These are phyloP conservation scores for Epichloe gansuensis DNA, from an alignment of 2,329 filamentous ascomycete species.

Conservation along the genomic window DNA sequence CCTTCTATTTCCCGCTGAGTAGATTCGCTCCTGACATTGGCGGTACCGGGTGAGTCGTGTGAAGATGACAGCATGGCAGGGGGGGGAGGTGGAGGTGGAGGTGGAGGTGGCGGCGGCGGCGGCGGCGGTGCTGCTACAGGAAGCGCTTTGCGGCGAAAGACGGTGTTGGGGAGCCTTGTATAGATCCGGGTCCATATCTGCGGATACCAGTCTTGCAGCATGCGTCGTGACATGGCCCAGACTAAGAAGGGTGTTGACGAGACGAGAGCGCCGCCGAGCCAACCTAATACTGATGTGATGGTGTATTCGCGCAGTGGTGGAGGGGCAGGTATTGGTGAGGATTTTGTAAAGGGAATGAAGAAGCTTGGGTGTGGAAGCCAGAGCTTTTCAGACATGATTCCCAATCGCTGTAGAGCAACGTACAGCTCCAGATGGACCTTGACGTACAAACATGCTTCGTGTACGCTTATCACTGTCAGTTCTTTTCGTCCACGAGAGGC, in stretches of 20 bases:
- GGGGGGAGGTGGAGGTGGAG: slow-evolving; percentile 10
- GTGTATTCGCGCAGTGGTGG: slow-evolving; percentile 27
- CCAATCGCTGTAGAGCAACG: slow-evolving; percentile 38
- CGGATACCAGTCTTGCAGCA: slow-evolving; percentile 24
- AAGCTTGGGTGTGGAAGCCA: slow-evolving; percentile 33
- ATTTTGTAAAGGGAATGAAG: slow-evolving; percentile 40
- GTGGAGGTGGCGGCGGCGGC: slow-evolving; percentile 10
- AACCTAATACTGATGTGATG: slow-evolving; percentile 26
- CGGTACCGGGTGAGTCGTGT: neutral
- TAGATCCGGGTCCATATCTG: slow-evolving; percentile 28
- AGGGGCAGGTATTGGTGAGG: slow-evolving; percentile 37
- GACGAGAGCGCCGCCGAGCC: slow-evolving; percentile 29
- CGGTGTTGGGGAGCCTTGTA: slow-evolving; percentile 26
- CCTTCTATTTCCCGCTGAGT: neutral
- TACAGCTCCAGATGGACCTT: slow-evolving; percentile 39
- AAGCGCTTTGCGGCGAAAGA: slow-evolving; percentile 15
- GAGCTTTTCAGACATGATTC: slow-evolving; percentile 28
- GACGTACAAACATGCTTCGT: slow-evolving; percentile 28
- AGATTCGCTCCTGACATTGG: neutral
- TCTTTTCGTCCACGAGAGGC: neutral
- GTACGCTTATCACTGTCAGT: slow-evolving; percentile 14
- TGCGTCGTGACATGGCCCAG: slow-evolving; percentile 30
- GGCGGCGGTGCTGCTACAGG: slow-evolving; percentile 11
- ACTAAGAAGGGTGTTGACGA: slow-evolving; percentile 34
- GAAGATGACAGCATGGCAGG: slow-evolving; percentile 1